Conservation (phyloP, 108 stramenopile genomes). For the Nitzschia sp. region DNA sequence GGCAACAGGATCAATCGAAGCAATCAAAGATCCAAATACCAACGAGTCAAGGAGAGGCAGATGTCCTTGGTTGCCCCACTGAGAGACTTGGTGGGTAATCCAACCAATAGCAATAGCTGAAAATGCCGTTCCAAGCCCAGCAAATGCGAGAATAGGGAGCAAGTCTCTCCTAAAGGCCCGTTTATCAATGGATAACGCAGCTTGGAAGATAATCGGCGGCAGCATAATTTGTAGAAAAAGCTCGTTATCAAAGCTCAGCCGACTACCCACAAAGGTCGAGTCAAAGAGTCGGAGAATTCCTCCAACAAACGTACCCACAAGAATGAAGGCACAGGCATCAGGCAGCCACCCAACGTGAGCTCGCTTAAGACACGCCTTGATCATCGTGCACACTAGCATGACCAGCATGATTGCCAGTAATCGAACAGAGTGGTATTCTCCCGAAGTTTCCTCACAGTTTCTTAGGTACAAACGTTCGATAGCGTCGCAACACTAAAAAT, state of each 20-base stretch:
- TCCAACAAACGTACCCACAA: conserved; percentile 61
- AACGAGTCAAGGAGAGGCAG: conserved; percentile 73
- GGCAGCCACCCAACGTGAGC: conserved; percentile 66
- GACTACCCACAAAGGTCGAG: conserved; percentile 33
- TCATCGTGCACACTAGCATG: conserved; percentile 69
- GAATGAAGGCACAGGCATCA: conserved; percentile 80
- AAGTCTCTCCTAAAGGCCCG: conserved; percentile 69
- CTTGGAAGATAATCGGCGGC: conserved; percentile 90
- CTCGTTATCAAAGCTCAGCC: conserved; percentile 75
- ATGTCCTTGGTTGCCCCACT: conserved; percentile 20
- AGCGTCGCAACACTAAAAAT: conserved; percentile 45
- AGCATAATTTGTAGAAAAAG: conserved; percentile 82
- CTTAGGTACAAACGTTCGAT: conserved; percentile 57
- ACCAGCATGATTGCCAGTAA: conserved; percentile 74
- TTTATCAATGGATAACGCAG: conserved; percentile 74
- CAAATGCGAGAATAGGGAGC: conserved; percentile 79
- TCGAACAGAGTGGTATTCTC: conserved; percentile 44
- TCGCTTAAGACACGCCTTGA: conserved; percentile 59
- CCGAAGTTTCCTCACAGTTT: conserved; percentile 38
- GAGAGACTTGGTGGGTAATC: conserved; percentile 51
- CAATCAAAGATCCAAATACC: conserved; percentile 87
- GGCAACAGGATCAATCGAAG: conserved; percentile 90
- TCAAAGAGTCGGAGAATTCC: conserved; percentile 35
- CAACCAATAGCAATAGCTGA: conserved; percentile 71
- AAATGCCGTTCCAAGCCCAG: conserved; percentile 71